Evolutionary conservation across 2,329 filamentous ascomycete genomes (phyloP).

Genomic region (Diaporthe sp.): DNA sequence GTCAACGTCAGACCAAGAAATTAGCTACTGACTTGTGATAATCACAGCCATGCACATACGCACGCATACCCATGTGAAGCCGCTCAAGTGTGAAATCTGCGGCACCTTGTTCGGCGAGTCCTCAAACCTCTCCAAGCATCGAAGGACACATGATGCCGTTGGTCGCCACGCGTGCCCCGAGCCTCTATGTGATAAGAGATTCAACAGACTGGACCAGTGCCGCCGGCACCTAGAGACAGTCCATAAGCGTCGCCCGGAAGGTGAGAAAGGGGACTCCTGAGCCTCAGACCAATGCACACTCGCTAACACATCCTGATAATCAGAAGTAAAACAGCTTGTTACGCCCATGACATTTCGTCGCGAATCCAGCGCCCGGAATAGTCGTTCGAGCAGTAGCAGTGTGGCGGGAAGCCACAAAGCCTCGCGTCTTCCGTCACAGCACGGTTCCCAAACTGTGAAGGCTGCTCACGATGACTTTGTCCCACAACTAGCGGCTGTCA

Average conservation of each 20-base stretch:
- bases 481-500: not conserved
- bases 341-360: not conserved
- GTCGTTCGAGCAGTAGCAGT: slow-evolving; percentile 10
- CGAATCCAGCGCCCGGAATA: slow-evolving; percentile 8
- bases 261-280: slow-evolving; percentile 43
- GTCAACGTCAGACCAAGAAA: not conserved
- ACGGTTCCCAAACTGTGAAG: not conserved
- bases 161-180: slow-evolving; percentile 62
- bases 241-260: slow-evolving; percentile 26
- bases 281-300: not conserved
- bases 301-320: not conserved
- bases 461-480: not conserved
- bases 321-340: slow-evolving; percentile 13
- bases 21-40: not conserved
- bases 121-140: slow-evolving; percentile 75
- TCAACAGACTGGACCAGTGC: slow-evolving; percentile 72
- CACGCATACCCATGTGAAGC: slow-evolving; percentile 75
- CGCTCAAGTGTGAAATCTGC: slow-evolving; percentile 69
- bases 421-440: not conserved
- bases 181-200: slow-evolving; percentile 64
- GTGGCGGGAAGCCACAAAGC: slow-evolving; percentile 7
- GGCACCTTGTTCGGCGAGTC: slow-evolving; percentile 73
- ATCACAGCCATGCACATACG: slow-evolving; percentile 74
- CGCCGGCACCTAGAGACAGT: slow-evolving; percentile 62
- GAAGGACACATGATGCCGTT: slow-evolving; percentile 69